Evolutionary conservation across 345 rosid genomes (phyloP).

Genomic region (Eucalyptus shirleyi): DNA sequence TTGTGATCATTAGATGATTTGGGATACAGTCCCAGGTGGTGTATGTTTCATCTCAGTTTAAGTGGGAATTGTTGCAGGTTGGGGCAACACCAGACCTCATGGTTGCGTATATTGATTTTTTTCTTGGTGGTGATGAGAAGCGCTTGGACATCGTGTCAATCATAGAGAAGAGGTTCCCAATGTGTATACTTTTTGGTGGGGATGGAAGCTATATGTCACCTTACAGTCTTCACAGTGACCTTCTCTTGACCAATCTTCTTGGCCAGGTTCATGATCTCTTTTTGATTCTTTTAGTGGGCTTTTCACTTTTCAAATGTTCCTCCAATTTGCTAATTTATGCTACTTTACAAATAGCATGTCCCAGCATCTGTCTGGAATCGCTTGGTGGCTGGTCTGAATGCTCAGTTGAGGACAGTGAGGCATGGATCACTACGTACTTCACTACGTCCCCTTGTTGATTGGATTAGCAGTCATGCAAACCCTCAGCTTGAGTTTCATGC

Average conservation of each 20-base stretch:
- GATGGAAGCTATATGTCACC: conserved; percentile 99
- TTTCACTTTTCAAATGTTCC: neutral
- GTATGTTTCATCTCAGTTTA: neutral
- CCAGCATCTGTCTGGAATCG: conserved; percentile 94
- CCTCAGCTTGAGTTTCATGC: conserved; percentile 92
- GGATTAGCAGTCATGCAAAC: conserved; percentile 86
- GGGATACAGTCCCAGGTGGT: neutral
- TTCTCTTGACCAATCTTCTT: conserved; percentile 73
- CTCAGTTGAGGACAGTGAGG: conserved; percentile 92
- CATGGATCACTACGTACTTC: conserved; percentile 75
- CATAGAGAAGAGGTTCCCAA: conserved; percentile 83
- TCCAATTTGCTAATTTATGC: neutral
- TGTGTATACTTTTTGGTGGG: conserved; percentile 97
- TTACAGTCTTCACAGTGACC: conserved; percentile 70
- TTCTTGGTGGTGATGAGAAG: conserved; percentile 98
- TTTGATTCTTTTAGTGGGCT: neutral
- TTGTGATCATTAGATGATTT: neutral
- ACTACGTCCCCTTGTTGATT: conserved; percentile 65
- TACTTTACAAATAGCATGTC: conserved; percentile 43
- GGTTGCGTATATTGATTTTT: conserved; percentile 92
- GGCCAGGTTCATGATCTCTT: conserved; percentile 54
- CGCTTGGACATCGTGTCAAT: conserved; percentile 85
- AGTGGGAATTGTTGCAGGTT: conserved; percentile 42
- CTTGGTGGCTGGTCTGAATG: conserved; percentile 89
- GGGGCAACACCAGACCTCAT: conserved; percentile 94